Evolutionary conservation across 192 early-diverging fungal genomes (phyloP), one percentile per base, ranked within the genome.

Genomic region (Backusella psychrophila): DNA sequence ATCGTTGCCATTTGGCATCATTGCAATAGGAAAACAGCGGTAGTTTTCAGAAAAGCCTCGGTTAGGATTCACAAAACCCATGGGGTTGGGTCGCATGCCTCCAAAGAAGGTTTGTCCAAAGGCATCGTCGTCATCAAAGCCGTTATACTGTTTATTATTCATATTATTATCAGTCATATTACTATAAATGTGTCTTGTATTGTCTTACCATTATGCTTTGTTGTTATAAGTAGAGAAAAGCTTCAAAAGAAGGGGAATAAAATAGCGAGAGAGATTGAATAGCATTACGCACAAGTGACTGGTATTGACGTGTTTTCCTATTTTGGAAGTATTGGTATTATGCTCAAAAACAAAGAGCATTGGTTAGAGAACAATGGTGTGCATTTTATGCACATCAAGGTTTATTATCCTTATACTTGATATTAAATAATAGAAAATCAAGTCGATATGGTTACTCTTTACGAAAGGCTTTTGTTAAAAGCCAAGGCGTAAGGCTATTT

Each of bases 1-100:
- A 53, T 93, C 93, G 72, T 89, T 91, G 15, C 91, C 90, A 41
- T 87, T 83, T 78, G 83, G 85, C 90, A 94, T 90, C 90, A 94
- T 90, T 19, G 88, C 87, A 4, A 94, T 87, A 49, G 94, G 90
- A 77, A 89, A 96, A 79, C 90, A 91, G 21, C 91, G 86, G 75
- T 88, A 89, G 68, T 71, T 83, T 72, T 90, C 89, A 17, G 73
- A 76, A 66, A 90, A 90, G 2, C 78, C 81, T 52, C 83, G 33
- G 56, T 83, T 83, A 12, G 78, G 78, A 17, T 80, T 80, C 56
- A 80, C 33, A 29, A 83, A 69, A n/a, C 71, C 73, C 38, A 77
- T 35, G 33, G 44, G 49, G 41, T 73, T 56, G 15, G 70, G 70
- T 12, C 78, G 78, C 36, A 75, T 44, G 46, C 74, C 66, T 19